Base-by-base conservation (phyloP, 805 yeast genomes). In the Ogataea methylovora region DNA sequence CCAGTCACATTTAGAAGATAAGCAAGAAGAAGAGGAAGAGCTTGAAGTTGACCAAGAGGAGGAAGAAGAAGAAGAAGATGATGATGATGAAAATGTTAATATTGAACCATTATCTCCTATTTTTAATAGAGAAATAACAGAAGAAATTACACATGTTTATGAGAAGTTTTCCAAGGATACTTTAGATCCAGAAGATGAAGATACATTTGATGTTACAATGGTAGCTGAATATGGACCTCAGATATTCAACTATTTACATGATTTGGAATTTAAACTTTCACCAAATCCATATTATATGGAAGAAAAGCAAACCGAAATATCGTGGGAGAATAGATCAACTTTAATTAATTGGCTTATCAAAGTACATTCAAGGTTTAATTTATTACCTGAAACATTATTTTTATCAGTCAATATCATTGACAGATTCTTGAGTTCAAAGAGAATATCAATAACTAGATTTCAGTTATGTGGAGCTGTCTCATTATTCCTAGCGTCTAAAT, bases 391-490 rank as follows among this genome's bases (percentile, higher is more conserved):
- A 57, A 85, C 95, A 4, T 68, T 87, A 41, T 84, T 73, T 49
- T 64, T 87, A 37, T 83, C 95, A 3, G 80, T 84, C 33, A 86
- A 85, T 58, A 62, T 85, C 37, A 79, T 87, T 76, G 97, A 87
- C 61, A 64, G 96, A 45, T 86, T 83, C 54, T 69, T 88, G 44
- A 77, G 73, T 67, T 80, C 15, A 54, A 69, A 41, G 79, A 77
- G 45, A 65, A 69, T 92, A 3, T 77, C 94, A 9, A 67, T 87
- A 41, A 74, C 84, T 38, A 76, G 90, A 53, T 82, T 92, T 51
- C 98, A 92, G 61, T 70, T 92, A 40, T 95, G 92, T 32, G 98
- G 97, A 11, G 95, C 95, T 2, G 84, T 92, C 4, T 73, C 88
- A 16, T 61, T 87, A 36, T 84, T 86, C 58, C 77, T 85, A 38